Evolutionary conservation across 176 grass and related monocot species (phyloP).

Genomic region (Tillandsia leiboldiana): DNA sequence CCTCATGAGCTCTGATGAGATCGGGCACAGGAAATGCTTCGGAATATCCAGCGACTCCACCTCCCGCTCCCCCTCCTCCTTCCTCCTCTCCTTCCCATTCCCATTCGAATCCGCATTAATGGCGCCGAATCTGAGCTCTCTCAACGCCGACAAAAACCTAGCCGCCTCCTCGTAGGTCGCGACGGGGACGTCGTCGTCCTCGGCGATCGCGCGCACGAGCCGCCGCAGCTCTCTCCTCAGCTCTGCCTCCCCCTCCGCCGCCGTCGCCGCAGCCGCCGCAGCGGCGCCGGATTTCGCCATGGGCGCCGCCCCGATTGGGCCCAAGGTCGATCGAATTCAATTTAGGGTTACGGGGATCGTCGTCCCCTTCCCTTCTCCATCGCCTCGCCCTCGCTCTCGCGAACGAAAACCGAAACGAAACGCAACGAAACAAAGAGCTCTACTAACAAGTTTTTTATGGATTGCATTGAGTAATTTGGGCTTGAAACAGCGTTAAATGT

Average conservation of each 20-base stretch:
- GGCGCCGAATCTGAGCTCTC: slow-evolving; percentile 24
- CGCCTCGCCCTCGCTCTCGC: not conserved
- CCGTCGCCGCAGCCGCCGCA: slow-evolving; percentile 4
- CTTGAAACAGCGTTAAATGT: not conserved
- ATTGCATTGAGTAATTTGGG: not conserved
- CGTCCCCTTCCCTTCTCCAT: not conserved
- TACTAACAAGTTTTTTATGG: not conserved
- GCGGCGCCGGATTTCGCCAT: not conserved
- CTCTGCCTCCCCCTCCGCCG: slow-evolving; percentile 22
- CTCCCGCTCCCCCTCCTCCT: not conserved
- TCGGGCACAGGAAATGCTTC: slow-evolving; percentile 56
- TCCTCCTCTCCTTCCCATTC: slow-evolving; percentile 3
- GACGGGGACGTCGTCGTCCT: slow-evolving; percentile 12
- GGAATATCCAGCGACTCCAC: slow-evolving; percentile 21
- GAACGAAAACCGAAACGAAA: not conserved
- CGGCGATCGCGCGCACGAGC: slow-evolving; percentile 29
- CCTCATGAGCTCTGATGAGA: slow-evolving; percentile 62
- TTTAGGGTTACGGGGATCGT: not conserved
- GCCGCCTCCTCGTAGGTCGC: slow-evolving; percentile 50
- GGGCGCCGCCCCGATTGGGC: not conserved
- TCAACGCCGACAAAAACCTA: slow-evolving; percentile 34
- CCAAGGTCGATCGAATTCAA: not conserved
- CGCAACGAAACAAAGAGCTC: not conserved
- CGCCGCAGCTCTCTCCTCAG: slow-evolving; percentile 37
- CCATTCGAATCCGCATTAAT: slow-evolving; percentile 6